Conservation (phyloP, 2,329 filamentous ascomycete species). For the Trematosphaeria pertusa region DNA sequence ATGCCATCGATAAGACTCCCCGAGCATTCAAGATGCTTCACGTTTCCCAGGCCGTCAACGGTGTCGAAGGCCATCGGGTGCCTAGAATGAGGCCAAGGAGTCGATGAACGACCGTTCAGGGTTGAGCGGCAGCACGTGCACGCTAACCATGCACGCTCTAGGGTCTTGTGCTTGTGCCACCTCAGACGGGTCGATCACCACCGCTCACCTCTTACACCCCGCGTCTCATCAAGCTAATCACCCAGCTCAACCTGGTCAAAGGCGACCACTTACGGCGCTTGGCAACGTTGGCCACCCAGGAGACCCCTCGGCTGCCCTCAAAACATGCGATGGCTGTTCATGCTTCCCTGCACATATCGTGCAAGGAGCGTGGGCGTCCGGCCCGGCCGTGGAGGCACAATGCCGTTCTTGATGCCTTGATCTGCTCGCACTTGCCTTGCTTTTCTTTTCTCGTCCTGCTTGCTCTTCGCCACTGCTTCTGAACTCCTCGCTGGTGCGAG, state of each 20-base stretch:
- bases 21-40: too few species aligned
- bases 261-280: background rate
- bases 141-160: too few species aligned
- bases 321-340: slow-evolving; percentile 11
- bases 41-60: too few species aligned
- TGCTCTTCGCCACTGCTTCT: background rate
- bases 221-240: slow-evolving; percentile 13
- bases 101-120: too few species aligned
- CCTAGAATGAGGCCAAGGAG: too few species aligned
- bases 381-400: slow-evolving; percentile 11
- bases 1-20: too few species aligned
- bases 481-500: slow-evolving; percentile 23
- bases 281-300: background rate
- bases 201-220: slow-evolving; percentile 13
- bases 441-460: slow-evolving; percentile 1
- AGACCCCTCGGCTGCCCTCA: slow-evolving; percentile 1
- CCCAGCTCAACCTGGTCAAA: background rate
- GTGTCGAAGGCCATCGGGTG: too few species aligned
- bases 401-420: slow-evolving; percentile 15
- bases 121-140: too few species aligned
- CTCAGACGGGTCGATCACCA: background rate
- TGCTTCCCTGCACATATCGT: slow-evolving; percentile 11
- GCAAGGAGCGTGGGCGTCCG: slow-evolving; percentile 11
- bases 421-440: slow-evolving; percentile 7
- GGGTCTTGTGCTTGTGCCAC: too few species aligned